These are phyloP conservation scores for Calendula officinalis DNA, from an alignment of 129 eudicot species.

Conservation along the genomic window DNA sequence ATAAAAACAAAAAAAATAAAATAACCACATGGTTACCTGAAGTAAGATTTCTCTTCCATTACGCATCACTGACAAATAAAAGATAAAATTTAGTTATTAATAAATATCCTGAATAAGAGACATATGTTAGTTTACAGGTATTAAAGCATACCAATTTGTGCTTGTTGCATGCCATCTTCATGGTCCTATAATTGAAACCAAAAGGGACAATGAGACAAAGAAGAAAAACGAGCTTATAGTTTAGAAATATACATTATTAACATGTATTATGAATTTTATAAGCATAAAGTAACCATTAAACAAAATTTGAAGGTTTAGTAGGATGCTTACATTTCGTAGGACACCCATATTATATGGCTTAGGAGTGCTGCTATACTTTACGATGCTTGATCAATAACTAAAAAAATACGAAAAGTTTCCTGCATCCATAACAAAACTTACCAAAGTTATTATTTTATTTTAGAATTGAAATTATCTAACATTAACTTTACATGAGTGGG, in stretches of 20 bases:
- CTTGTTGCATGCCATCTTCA: constrained; percentile 46
- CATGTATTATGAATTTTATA: neutral
- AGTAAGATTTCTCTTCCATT: constrained; percentile 73
- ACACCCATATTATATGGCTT: constrained; percentile 46
- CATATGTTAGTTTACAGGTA: constrained; percentile 4
- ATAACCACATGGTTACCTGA: constrained; percentile 47
- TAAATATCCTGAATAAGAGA: neutral
- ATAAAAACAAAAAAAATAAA: no score
- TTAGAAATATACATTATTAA: neutral
- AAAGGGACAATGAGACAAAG: constrained; percentile 16
- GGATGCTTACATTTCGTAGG: constrained; percentile 39
- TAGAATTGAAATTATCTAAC: constrained; percentile 3
- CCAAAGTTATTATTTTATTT: neutral
- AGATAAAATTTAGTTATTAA: constrained; percentile 13
- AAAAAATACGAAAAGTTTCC: constrained; percentile 20
- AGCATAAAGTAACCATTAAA: neutral
- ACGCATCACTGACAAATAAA: constrained; percentile 31
- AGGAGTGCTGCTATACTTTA: constrained; percentile 22
- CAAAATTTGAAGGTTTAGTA: neutral
- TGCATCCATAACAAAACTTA: constrained; percentile 26
- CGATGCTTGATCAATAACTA: constrained; percentile 16
- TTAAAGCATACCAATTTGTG: constrained; percentile 52
- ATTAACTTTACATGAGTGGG: neutral
- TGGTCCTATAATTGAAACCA: constrained; percentile 36
- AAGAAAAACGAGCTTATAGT: neutral